Conservation (phyloP, 2,329 filamentous ascomycete species). For the Aspergillus glaucus region DNA sequence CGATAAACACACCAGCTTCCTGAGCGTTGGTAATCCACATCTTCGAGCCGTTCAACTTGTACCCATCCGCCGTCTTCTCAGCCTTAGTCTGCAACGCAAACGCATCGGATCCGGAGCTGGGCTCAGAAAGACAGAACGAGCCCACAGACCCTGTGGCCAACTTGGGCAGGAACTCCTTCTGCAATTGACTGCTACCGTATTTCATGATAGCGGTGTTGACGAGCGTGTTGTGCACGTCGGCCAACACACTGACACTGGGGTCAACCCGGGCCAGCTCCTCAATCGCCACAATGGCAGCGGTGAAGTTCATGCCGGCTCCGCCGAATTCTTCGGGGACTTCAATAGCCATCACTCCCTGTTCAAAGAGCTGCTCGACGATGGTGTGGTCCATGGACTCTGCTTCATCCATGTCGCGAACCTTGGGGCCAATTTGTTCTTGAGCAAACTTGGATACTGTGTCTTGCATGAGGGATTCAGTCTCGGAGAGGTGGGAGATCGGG, state of each 20-base stretch:
- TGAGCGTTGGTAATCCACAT: slow-evolving; percentile 99
- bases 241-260: slow-evolving; percentile 88
- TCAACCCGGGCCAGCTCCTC: slow-evolving; percentile 93
- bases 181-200: slow-evolving; percentile 67
- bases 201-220: slow-evolving; percentile 91
- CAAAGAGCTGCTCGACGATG: slow-evolving; percentile 87
- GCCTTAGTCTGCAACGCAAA: slow-evolving; percentile 93
- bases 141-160: slow-evolving; percentile 84
- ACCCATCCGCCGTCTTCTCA: slow-evolving; percentile 73
- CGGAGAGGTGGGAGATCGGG: slow-evolving; percentile 86
- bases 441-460: slow-evolving; percentile 90
- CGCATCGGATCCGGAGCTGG: slow-evolving; percentile 86
- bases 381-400: slow-evolving; percentile 84
- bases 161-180: slow-evolving; percentile 83
- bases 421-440: slow-evolving; percentile 78
- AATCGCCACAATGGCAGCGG: slow-evolving; percentile 88
- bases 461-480: slow-evolving; percentile 81
- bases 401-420: slow-evolving; percentile 96
- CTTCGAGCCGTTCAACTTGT: slow-evolving; percentile 83
- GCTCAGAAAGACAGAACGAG: slow-evolving; percentile 89
- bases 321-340: slow-evolving; percentile 97
- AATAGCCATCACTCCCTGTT: slow-evolving; percentile 94
- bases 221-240: slow-evolving; percentile 96
- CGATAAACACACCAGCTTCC: slow-evolving; percentile 92
- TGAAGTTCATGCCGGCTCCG: slow-evolving; percentile 98